phyloP scores from a whole-genome alignment of 495 filamentous ascomycete species.

The Neurospora sp. region DNA sequence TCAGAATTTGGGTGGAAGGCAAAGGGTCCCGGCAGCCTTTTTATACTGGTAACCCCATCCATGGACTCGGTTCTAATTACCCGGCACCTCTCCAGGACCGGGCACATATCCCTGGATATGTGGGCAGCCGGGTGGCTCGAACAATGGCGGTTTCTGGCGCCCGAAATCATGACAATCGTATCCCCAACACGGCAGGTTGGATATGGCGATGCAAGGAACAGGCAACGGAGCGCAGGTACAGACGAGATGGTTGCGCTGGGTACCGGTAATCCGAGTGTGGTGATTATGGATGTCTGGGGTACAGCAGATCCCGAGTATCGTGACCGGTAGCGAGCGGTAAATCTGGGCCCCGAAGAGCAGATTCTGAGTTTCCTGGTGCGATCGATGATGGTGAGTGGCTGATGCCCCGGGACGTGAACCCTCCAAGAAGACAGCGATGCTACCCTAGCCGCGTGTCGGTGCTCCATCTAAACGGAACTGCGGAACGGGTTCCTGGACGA shows the following conservation, averaged over 20 bases:
- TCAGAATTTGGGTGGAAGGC: neutral
- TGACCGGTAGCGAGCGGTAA: neutral
- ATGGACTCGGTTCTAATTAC: neutral
- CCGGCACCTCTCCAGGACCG: neutral
- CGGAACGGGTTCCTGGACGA: neutral
- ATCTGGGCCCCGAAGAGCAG: neutral
- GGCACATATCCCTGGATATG: neutral
- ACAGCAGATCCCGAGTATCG: neutral
- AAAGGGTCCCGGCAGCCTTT: neutral
- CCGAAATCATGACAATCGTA: neutral
- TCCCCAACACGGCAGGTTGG: neutral
- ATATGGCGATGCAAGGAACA: neutral
- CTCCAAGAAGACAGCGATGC: neutral
- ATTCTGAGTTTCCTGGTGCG: neutral
- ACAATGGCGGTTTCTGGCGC: neutral
- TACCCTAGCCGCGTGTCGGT: neutral
- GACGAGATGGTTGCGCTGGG: neutral
- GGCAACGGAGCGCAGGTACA: neutral
- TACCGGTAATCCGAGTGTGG: neutral
- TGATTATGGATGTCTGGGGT: neutral
- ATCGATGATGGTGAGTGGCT: neutral
- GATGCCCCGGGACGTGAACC: neutral
- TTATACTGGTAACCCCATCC: neutral
- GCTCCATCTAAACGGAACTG: neutral
- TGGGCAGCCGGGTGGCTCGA: neutral